Evolutionary conservation across 148 eudicot species (phyloP).

Genomic region (Heliamphora exappendiculata): DNA sequence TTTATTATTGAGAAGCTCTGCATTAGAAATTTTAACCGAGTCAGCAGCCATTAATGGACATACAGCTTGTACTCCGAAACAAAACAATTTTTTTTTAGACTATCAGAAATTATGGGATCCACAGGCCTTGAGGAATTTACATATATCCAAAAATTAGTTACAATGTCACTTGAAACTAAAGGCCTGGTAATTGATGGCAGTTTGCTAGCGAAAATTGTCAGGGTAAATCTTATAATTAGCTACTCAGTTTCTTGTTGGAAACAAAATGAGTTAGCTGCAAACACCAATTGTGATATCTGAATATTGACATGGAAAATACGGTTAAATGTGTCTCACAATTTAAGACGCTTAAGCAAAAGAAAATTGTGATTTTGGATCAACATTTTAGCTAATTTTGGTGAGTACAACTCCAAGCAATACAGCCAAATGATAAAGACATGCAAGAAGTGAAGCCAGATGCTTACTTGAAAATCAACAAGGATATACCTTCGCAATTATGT

Average conservation of each 20-base stretch:
- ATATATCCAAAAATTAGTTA: neutral
- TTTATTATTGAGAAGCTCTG: slow-evolving; percentile 66
- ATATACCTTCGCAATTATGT: slow-evolving; percentile 74
- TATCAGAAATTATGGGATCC: neutral
- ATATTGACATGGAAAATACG: neutral
- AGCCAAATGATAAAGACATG: neutral
- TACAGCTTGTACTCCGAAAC: neutral
- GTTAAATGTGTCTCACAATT: neutral
- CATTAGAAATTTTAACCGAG: slow-evolving; percentile 14
- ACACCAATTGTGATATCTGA: neutral
- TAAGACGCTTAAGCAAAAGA: neutral
- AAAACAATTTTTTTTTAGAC: neutral
- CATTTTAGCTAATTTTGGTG: neutral
- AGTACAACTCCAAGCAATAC: neutral
- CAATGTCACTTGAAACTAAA: neutral
- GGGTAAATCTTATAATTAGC: neutral
- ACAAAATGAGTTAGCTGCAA: neutral
- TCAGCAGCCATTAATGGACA: neutral
- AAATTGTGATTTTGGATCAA: neutral
- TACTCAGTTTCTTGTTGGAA: neutral
- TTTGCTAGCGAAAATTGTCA: neutral
- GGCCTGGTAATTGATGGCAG: neutral
- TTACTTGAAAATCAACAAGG: neutral
- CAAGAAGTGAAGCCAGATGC: slow-evolving; percentile 9
- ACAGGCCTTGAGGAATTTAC: neutral